phyloP scores from a whole-genome alignment of 257 asterid genomes.

The Parsonsia alboflavescens region DNA sequence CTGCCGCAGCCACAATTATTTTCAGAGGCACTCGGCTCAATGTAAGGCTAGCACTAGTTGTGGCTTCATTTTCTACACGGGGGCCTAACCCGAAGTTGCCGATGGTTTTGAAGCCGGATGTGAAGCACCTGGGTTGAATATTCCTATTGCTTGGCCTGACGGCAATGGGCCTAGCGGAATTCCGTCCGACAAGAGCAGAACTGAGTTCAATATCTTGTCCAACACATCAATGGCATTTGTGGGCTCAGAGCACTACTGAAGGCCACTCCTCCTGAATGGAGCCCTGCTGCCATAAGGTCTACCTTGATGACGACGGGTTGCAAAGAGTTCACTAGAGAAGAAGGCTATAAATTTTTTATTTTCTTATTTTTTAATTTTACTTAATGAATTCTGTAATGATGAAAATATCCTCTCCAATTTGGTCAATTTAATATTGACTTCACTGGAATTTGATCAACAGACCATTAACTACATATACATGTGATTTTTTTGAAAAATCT shows the following conservation, averaged over 20 bases:
- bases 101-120: conserved; percentile 75
- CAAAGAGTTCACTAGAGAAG: too few species aligned
- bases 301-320: conserved; percentile 94
- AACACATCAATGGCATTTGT: conserved; percentile 89
- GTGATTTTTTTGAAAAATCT: too few species aligned
- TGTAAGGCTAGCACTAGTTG: conserved; percentile 76
- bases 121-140: conserved; percentile 85
- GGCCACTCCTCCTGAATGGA: conserved; percentile 92
- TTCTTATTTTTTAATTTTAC: too few species aligned
- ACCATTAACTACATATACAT: too few species aligned
- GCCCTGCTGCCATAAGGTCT: conserved; percentile 83
- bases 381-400: too few species aligned
- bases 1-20: conserved; percentile 48
- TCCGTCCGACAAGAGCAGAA: conserved; percentile 53
- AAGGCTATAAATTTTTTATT: too few species aligned
- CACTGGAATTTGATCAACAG: too few species aligned
- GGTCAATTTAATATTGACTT: too few species aligned
- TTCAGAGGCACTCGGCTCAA: conserved; percentile 65
- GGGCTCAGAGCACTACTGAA: conserved; percentile 76
- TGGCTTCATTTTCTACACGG: conserved; percentile 79
- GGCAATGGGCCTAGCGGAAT: conserved; percentile 64
- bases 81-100: conserved; percentile 87
- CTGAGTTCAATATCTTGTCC: conserved; percentile 72
- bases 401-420: too few species aligned
- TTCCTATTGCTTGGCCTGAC: conserved; percentile 89